These are phyloP conservation scores for Cladosporium sp. DNA, from an alignment of 2,329 filamentous ascomycete species.

Conservation along the genomic window DNA sequence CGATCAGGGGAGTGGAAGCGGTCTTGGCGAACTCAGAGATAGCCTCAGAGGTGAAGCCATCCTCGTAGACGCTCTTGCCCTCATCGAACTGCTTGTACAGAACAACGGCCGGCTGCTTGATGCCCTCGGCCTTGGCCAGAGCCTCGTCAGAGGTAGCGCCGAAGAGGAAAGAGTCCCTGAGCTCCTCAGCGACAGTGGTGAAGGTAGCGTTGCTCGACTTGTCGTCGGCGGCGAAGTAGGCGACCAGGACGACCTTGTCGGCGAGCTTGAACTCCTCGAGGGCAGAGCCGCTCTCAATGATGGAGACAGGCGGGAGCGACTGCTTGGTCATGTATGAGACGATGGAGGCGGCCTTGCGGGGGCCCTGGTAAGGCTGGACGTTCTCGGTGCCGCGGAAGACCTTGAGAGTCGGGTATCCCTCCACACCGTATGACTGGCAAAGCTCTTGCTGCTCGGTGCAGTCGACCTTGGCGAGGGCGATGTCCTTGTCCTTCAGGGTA, in stretches of 20 bases:
- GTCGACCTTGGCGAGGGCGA: conserved; percentile 80
- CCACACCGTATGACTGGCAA: conserved; percentile 82
- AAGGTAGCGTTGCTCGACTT: conserved; percentile 86
- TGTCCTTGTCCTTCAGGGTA: conserved; percentile 79
- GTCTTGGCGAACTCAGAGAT: conserved; percentile 80
- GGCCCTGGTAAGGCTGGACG: conserved; percentile 75
- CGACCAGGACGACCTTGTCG: conserved; percentile 93
- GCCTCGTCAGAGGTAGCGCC: conserved; percentile 76
- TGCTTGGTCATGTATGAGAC: conserved; percentile 97
- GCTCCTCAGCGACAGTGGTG: conserved; percentile 63
- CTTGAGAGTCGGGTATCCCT: conserved; percentile 98
- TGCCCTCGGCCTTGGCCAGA: conserved; percentile 83
- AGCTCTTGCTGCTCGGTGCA: conserved; percentile 92
- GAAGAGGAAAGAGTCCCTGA: conserved; percentile 89
- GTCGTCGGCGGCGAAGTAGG: conserved; percentile 72
- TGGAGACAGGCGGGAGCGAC: conserved; percentile 83
- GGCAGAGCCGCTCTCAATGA: conserved; percentile 65
- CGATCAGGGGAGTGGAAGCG: conserved; percentile 80
- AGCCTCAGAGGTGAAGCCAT: conserved; percentile 73
- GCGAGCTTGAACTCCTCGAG: conserved; percentile 95
- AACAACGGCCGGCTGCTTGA: conserved; percentile 78
- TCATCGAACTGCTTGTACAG: conserved; percentile 98
- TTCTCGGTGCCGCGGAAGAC: conserved; percentile 90
- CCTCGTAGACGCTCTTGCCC: conserved; percentile 78
- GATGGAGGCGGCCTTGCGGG: conserved; percentile 75